These are phyloP conservation scores for Penicillium sp. DNA, from an alignment of 2,329 filamentous ascomycete genomes.

Conservation along the genomic window DNA sequence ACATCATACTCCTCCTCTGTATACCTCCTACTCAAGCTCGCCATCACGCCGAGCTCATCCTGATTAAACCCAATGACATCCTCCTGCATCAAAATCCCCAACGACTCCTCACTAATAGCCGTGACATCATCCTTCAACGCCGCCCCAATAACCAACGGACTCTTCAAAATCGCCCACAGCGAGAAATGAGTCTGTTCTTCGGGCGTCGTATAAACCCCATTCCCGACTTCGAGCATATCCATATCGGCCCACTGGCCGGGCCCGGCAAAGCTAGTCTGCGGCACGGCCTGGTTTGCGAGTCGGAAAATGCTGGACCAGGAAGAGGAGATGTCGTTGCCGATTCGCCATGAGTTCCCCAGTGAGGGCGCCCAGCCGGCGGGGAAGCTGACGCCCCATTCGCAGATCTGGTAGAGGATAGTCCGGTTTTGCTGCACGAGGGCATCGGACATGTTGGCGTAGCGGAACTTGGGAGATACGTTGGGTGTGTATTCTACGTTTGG, in stretches of 20 bases:
- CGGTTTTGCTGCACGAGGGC: slow-evolving; percentile 39
- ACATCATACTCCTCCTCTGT: slow-evolving; percentile 50
- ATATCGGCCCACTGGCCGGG: slow-evolving; percentile 50
- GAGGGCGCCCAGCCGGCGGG: slow-evolving; percentile 47
- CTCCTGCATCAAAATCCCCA: slow-evolving; percentile 47
- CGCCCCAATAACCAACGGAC: slow-evolving; percentile 48
- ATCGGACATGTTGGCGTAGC: slow-evolving; percentile 47
- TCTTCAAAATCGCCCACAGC: slow-evolving; percentile 52
- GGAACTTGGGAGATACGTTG: slow-evolving; percentile 37
- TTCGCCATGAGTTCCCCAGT: slow-evolving; percentile 49
- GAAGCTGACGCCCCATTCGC: slow-evolving; percentile 53
- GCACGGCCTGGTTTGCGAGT: slow-evolving; percentile 51
- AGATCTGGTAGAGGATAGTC: slow-evolving; percentile 48
- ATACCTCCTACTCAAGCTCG: slow-evolving; percentile 47
- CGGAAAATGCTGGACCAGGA: slow-evolving; percentile 51
- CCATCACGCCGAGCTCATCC: slow-evolving; percentile 51
- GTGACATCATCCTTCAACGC: slow-evolving; percentile 34
- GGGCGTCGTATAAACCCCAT: slow-evolving; percentile 41
- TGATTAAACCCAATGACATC: slow-evolving; percentile 58
- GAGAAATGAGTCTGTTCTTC: slow-evolving; percentile 54
- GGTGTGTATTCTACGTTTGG: slow-evolving; percentile 42
- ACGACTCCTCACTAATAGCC: slow-evolving; percentile 37
- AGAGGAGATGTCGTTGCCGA: slow-evolving; percentile 54
- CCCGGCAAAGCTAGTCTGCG: slow-evolving; percentile 42
- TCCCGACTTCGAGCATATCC: slow-evolving; percentile 53